Evolutionary conservation across 345 rosid species (phyloP), one percentile per base, ranked within the genome.

Genomic region (Lumnitzera racemosa): DNA sequence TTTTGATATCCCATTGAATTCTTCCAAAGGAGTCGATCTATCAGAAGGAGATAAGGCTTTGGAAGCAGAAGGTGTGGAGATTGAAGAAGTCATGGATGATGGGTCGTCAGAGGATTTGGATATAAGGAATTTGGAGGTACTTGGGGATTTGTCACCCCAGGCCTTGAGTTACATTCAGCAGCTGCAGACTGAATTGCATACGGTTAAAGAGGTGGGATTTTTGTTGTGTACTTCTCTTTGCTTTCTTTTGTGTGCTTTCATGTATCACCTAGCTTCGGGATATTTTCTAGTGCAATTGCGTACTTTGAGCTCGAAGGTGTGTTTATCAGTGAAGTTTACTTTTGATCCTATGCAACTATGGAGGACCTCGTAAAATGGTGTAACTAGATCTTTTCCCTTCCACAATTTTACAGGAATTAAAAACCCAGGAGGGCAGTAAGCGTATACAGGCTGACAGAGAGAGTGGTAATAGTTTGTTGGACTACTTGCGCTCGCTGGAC

Each of bases 401-500:
- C 13, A 2, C 52, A 5, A 13, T 61, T 16, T 74, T 61, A 55
- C 86, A 89, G 98, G 96, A 89, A 76, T 61, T 91, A 79, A 75
- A 73, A 66, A 54, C 83, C 11, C 76, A 78, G 65, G 83, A 82
- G 64, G 83, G 81, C 65, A 83, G 75, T 24, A 53, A 43, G 51
- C 70, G 2, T 57, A 81, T 84, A 50, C 88, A 83, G 65, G 64
- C 66, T 47, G 83, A 76, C 54, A 83, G 68, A 68, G 83, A 79
- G 61, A 83, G 56, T 70, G 80, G 77, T 73, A 89, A 91, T 47
- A 81, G 80, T 67, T 76, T 91, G 64, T 78, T 91, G 70, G 95
- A 91, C 67, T 91, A 91, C 76, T 72, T 91, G 49, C 86, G 96
- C 24, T 89, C 92, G 17, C 75, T 91, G 68, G 92, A 87, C 78